phyloP scores from a whole-genome alignment of 2,329 filamentous ascomycete species.

The Penicillium griseofulvum region DNA sequence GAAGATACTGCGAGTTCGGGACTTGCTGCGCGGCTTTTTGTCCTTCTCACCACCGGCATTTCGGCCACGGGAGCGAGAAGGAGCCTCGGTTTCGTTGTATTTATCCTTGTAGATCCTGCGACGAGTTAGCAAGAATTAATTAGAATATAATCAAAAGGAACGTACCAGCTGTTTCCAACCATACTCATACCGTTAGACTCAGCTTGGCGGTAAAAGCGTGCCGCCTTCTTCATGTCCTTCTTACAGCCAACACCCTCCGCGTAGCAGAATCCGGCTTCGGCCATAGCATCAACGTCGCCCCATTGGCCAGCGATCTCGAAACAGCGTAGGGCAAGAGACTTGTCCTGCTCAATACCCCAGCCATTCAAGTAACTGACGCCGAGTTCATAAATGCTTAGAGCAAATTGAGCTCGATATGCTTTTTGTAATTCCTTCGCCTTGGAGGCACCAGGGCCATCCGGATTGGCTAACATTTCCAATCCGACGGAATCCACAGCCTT shows the following conservation, averaged over 20 bases:
- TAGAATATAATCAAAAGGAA: slow-evolving; percentile 19
- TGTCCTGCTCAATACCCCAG: slow-evolving; percentile 95
- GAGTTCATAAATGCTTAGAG: slow-evolving; percentile 91
- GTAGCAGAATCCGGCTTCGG: slow-evolving; percentile 95
- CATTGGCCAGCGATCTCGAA: slow-evolving; percentile 95
- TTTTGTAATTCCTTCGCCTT: slow-evolving; percentile 66
- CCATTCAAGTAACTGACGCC: slow-evolving; percentile 97
- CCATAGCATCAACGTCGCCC: slow-evolving; percentile 91
- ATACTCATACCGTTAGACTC: slow-evolving; percentile 94
- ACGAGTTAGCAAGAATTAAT: neutral
- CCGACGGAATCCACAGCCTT: slow-evolving; percentile 84
- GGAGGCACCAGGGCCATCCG: slow-evolving; percentile 51
- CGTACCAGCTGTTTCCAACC: slow-evolving; percentile 97
- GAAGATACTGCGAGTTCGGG: slow-evolving; percentile 71
- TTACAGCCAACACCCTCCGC: slow-evolving; percentile 89
- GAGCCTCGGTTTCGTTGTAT: slow-evolving; percentile 66
- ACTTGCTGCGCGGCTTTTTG: slow-evolving; percentile 73
- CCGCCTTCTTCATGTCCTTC: slow-evolving; percentile 93
- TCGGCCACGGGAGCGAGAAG: slow-evolving; percentile 33
- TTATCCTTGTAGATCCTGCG: slow-evolving; percentile 93
- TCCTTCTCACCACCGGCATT: slow-evolving; percentile 55
- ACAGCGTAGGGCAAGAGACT: slow-evolving; percentile 78
- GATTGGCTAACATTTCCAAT: slow-evolving; percentile 76
- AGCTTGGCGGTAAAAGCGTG: slow-evolving; percentile 83
- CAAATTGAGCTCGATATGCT: slow-evolving; percentile 87